These are phyloP conservation scores for Podaxis sp. DNA, from an alignment of 768 basidiomycete species.

Conservation along the genomic window DNA sequence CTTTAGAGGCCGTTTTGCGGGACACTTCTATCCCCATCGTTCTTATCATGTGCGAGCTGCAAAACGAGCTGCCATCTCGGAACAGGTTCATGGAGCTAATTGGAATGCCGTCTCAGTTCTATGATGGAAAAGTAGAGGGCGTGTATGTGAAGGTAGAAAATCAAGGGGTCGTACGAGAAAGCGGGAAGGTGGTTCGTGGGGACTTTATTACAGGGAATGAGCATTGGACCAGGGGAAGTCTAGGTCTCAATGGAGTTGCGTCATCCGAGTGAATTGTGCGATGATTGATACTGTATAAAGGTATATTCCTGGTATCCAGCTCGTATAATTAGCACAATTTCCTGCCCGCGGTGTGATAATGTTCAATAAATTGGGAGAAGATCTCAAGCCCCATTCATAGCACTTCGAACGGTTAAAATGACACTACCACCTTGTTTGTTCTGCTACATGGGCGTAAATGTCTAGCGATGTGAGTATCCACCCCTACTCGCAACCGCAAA, in stretches of 20 bases:
- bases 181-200: conserved; percentile 57
- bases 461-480: no score
- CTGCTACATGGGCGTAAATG: no score
- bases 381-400: no score
- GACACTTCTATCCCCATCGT: conserved; percentile 41
- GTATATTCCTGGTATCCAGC: background rate
- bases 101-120: conserved; percentile 41
- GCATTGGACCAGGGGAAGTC: conserved; percentile 50
- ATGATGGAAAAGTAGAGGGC: conserved; percentile 20
- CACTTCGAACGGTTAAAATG: no score
- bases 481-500: no score
- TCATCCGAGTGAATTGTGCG: conserved; percentile 17
- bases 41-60: conserved; percentile 44
- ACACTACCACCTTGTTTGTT: no score
- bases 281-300: conserved; percentile 28
- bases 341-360: no score
- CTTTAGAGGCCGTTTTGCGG: conserved; percentile 33
- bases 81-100: conserved; percentile 45
- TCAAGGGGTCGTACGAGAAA: conserved; percentile 13
- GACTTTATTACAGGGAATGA: conserved; percentile 67
- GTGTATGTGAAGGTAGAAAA: conserved; percentile 19
- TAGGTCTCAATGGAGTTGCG: background rate
- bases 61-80: conserved; percentile 34
- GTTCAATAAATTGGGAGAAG: no score
- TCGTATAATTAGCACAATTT: no score